Base-by-base conservation (phyloP, 2,329 filamentous ascomycete species). In the Alternaria triticimaculans region DNA sequence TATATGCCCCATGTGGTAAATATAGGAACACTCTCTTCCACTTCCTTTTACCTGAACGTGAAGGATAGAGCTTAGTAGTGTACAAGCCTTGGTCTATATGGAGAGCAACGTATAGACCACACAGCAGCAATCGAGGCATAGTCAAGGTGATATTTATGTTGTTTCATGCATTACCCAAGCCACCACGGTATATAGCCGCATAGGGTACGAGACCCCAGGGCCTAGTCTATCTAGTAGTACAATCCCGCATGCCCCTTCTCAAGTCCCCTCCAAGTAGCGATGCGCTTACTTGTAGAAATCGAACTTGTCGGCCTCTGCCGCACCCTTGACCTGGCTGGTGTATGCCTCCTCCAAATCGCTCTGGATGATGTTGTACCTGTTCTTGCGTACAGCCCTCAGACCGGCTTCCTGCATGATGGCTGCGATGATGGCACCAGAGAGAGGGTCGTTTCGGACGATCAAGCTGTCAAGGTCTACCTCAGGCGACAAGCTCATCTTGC, bases 371-470 rank as follows among this genome's bases (percentile, higher is more conserved):
- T 99, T 98, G 84, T 99, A 99, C 76, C 96, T 87, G 83, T 99
- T 98, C 89, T 97, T 98, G 76, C 95, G 88, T 69, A 98, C 95
- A 25, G 95, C 95, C 71, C 94, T 89, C 72, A 99, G 86, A 71
- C 96, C 96, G 30, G 96, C 96, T 84, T 99, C 96, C 82, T 99
- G 96, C 96, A 99, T 99, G 79, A 99, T 97, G 55, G 96, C 96
- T 51, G 96, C 94, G 79, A 99, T 99, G 73, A 99, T 91, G 61
- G 96, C 96, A 74, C 96, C 96, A 53, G 92, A 96, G 53, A 99
- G 85, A 3, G 96, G 96, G 79, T 99, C 96, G 78, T 98, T 99
- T 75, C 96, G 90, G 70, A 97, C 94, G 76, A 99, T 99, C 76
- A 99, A 85, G 70, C 92, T 96, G 82, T 99, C 96, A 67, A 99